phyloP scores from a whole-genome alignment of 2,329 filamentous ascomycete species.

The Colletotrichum melonis region DNA sequence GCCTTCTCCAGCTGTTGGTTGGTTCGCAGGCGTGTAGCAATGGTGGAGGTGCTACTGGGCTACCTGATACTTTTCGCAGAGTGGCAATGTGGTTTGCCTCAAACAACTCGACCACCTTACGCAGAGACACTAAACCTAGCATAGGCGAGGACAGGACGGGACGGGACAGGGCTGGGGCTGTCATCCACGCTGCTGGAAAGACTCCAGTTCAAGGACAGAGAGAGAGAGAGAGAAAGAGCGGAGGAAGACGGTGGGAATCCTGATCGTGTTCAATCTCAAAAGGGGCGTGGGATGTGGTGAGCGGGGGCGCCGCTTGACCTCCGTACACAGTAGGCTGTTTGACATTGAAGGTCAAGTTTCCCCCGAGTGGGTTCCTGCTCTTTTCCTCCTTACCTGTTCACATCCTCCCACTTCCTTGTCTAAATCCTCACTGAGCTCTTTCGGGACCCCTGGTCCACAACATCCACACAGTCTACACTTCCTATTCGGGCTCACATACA shows the following conservation, averaged over 20 bases:
- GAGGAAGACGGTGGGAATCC: neutral
- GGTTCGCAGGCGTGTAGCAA: constrained; percentile 29
- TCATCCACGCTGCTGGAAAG: neutral
- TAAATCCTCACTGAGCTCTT: constrained; percentile 1
- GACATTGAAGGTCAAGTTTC: constrained; percentile 46
- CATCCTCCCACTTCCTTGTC: neutral
- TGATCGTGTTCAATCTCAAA: neutral
- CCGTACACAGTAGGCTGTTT: constrained; percentile 45
- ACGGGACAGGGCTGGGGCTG: neutral
- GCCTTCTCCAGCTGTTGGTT: constrained; percentile 17
- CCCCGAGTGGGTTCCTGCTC: constrained; percentile 17
- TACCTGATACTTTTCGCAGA: no score
- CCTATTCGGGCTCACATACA: constrained; percentile 17
- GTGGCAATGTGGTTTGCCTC: constrained; percentile 1
- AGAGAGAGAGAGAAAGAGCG: constrained; percentile 26
- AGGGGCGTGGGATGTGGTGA: constrained; percentile 22
- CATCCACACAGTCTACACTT: constrained; percentile 30
- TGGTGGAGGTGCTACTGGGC: constrained; percentile 20
- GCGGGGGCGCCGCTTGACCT: constrained; percentile 41
- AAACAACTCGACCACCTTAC: neutral
- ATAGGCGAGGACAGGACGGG: neutral
- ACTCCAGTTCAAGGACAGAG: neutral
- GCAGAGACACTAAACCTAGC: neutral
- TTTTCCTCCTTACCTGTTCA: neutral
- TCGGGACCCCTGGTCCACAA: constrained; percentile 11